phyloP scores from a whole-genome alignment of 495 filamentous ascomycete genomes.

The Zalerion maritima region DNA sequence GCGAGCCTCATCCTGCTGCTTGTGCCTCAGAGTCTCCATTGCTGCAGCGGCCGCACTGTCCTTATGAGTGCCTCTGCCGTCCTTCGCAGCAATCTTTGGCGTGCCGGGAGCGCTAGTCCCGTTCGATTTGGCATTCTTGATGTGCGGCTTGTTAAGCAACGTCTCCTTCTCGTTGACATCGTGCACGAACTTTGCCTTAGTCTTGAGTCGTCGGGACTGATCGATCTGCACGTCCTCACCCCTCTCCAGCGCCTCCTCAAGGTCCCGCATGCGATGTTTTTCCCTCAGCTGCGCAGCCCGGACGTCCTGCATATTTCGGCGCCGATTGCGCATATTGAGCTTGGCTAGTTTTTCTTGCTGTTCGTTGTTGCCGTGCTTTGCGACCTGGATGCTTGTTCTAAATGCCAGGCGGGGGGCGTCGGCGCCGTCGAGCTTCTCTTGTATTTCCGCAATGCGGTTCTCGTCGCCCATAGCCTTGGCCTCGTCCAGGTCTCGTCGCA shows the following conservation, averaged over 20 bases:
- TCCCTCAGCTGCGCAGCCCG: slow-evolving; percentile 77
- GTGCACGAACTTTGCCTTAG: slow-evolving; percentile 45
- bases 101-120: slow-evolving; percentile 33
- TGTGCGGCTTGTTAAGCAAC: slow-evolving; percentile 16
- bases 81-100: slow-evolving; percentile 21
- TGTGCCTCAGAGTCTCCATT: slow-evolving; percentile 25
- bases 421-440: slow-evolving; percentile 53
- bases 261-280: slow-evolving; percentile 44
- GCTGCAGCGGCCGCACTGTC: slow-evolving; percentile 12
- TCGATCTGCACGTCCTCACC: slow-evolving; percentile 34
- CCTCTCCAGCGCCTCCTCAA: slow-evolving; percentile 35
- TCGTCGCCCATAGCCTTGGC: slow-evolving; percentile 50
- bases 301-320: slow-evolving; percentile 62
- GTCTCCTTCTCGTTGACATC: slow-evolving; percentile 29
- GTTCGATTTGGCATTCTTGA: slow-evolving; percentile 16
- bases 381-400: slow-evolving; percentile 40
- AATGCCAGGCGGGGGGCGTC: slow-evolving; percentile 56
- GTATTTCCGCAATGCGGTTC: slow-evolving; percentile 40
- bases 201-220: slow-evolving; percentile 47
- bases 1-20: slow-evolving; percentile 37
- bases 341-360: slow-evolving; percentile 64
- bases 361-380: slow-evolving; percentile 23
- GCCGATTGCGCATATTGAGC: slow-evolving; percentile 65
- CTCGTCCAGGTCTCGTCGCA: slow-evolving; percentile 46
- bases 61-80: slow-evolving; percentile 20